These are phyloP conservation scores for Phytophthora ramorum DNA, from an alignment of 352 stramenopile genomes.

Conservation along the genomic window DNA sequence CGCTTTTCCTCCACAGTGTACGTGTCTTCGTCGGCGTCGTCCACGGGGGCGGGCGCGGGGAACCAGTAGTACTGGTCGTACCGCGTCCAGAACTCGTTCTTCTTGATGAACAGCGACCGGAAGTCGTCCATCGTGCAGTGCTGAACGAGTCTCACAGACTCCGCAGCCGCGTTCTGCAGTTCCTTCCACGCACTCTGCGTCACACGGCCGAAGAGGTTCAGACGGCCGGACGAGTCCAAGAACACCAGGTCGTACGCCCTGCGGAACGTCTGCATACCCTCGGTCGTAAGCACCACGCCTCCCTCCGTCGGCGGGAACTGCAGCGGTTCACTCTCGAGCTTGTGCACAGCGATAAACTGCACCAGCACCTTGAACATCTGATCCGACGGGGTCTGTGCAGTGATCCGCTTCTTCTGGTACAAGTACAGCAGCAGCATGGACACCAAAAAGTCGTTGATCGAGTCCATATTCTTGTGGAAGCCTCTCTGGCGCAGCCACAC, in stretches of 20 bases:
- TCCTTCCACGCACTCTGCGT: slow-evolving; percentile 73
- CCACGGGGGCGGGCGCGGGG: slow-evolving; percentile 51
- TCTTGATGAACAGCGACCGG: slow-evolving; percentile 83
- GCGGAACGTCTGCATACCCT: slow-evolving; percentile 74
- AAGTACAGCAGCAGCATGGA: slow-evolving; percentile 90
- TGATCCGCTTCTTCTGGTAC: slow-evolving; percentile 76
- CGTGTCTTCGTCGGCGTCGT: slow-evolving; percentile 64
- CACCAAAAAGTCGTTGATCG: slow-evolving; percentile 82
- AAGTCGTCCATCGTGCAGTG: slow-evolving; percentile 79
- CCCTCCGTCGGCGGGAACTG: slow-evolving; percentile 65
- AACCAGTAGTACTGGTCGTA: slow-evolving; percentile 92
- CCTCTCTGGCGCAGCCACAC: slow-evolving; percentile 89
- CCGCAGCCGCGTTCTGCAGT: slow-evolving; percentile 64
- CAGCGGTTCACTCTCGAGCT: slow-evolving; percentile 70
- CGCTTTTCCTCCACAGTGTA: slow-evolving; percentile 77
- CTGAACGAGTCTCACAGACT: slow-evolving; percentile 70
- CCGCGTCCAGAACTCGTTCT: slow-evolving; percentile 80
- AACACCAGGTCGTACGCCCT: slow-evolving; percentile 78
- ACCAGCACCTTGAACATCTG: slow-evolving; percentile 89
- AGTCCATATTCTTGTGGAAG: slow-evolving; percentile 79
- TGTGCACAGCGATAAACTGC: slow-evolving; percentile 79
- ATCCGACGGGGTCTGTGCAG: slow-evolving; percentile 71
- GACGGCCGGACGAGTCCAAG: slow-evolving; percentile 71
- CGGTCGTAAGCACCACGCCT: slow-evolving; percentile 66
- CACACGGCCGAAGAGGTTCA: slow-evolving; percentile 82